Percentiles rank a stretch among this genome's conserved stretches.
Evolutionary conservation across 2,329 filamentous ascomycete genomes (phyloP).

Genomic region (Neopestalotiopsis clavispora): DNA sequence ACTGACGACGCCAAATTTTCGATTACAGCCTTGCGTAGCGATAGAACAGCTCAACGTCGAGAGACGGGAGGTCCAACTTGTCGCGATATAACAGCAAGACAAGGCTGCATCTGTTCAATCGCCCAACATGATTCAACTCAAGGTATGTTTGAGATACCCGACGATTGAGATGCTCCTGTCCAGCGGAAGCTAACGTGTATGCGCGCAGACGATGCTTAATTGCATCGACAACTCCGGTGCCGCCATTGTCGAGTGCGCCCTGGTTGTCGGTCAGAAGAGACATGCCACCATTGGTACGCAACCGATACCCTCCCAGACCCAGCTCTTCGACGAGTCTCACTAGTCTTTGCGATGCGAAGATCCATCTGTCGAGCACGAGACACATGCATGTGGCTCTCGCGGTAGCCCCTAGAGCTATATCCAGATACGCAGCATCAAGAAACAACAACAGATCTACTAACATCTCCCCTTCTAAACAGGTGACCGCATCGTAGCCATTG

Average conservation of each 20-base stretch:
- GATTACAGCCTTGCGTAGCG: conserved; percentile 16
- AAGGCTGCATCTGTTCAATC: conserved; percentile 16
- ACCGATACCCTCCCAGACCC: neutral
- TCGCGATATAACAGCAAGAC: neutral
- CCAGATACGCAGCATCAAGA: neutral
- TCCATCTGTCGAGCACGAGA: conserved; percentile 7
- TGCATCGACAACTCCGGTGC: conserved; percentile 99
- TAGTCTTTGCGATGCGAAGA: neutral
- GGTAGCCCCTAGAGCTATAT: neutral
- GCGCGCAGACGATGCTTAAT: conserved; percentile 84
- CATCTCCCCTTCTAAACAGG: conserved; percentile 54
- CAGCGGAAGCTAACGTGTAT: neutral
- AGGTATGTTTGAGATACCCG: conserved; percentile 54
- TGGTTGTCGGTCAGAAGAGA: conserved; percentile 88
- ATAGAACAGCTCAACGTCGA: neutral
- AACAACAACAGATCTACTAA: neutral
- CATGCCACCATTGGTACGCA: conserved; percentile 83
- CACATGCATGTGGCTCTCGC: neutral
- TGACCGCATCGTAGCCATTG: conserved; percentile 95
- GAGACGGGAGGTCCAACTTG: neutral
- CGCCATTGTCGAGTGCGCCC: conserved; percentile 93
- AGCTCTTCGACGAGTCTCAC: conserved; percentile 6
- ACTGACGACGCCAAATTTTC: conserved; percentile 17
- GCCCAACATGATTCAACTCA: conserved; percentile 87
- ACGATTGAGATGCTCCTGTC: no score